Base-by-base conservation (phyloP, 108 stramenopile genomes). In the Cyclotella sp. region DNA sequence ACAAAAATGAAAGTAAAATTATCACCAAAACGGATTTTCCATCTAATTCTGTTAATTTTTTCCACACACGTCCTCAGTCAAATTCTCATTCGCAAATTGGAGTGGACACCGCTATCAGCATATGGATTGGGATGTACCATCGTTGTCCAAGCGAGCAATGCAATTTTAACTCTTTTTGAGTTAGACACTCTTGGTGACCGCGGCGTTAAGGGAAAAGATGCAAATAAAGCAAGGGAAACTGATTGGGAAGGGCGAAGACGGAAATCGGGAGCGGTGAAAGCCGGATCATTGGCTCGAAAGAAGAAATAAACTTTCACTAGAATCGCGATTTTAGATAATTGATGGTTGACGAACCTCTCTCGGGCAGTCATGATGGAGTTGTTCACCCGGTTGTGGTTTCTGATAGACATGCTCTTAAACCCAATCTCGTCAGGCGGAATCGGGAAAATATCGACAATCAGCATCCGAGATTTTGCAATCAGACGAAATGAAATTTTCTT, bases 1-100 rank as follows among this genome's bases (percentile, higher is more conserved):
- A n/a, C n/a, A n/a, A n/a, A n/a, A n/a, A 80, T 80, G 79, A 69
- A 53, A 46, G 57, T 80, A 10, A 76, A 69, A n/a, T 34, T 80
- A 15, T 40, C 70, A 41, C 49, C 45, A 22, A 14, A 62, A 42
- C 79, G 79, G 54, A 76, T 80, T 40, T 69, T 59, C 10, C 79
- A 80, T 55, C 79, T 80, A 14, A 10, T 76, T 24, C 49, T 75
- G 11, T 69, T 80, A 11, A 39, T 68, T 0, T n/a, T 27, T 19
- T 54, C 59, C 18, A 40, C 79, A 40, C 60, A 70, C 51, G 30
- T 71, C 43, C 21, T 76, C 29, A 75, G 54, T 27, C 58, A 76
- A 76, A 24, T 70, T 0, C 46, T 80, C 13, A 70, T 72, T 43
- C 15, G 22, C 8, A 70, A 63, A 70, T 71, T 70, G 26, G 75